Base-by-base conservation (phyloP, 177 flowering plant species). In the Vitis hybrid region DNA sequence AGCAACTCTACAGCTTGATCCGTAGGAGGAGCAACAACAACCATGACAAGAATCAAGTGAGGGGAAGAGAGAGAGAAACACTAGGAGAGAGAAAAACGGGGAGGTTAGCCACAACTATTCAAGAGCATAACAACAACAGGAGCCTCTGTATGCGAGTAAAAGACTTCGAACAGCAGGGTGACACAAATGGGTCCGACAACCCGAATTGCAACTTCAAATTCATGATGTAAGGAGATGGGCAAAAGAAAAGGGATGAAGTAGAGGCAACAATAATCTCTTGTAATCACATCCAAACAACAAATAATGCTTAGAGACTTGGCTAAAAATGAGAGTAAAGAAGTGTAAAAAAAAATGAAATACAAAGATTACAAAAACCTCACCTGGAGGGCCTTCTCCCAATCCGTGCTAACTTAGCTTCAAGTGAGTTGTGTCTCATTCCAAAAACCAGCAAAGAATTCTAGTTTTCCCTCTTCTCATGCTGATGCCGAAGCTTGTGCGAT, bases 111-210 rank as follows among this genome's bases (percentile, higher is more conserved):
- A 72, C 80, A 50, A 95, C 99, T 32, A 75, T 76, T 30, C 76
- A 73, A 59, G 60, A 60, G 60, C 97, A 89, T 1, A 79, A 57
- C 55, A 88, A 56, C 65, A 89, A 61, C 9, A 95, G 74, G 26
- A 93, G 74, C 84, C 89, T 71, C 21, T 93, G 89, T 23, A 69
- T 81, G 56, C 93, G 82, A 3, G 97, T 91, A 54, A 93, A 80
- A 1, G 97, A 82, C 74, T 86, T 91, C 2, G 97, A 84, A 72
- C 97, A 94, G 70, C 97, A 92, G n/a, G 89, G 73, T 1, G 91
- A 90, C 39, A 92, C 75, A 74, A 69, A 84, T 2, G 97, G 97
- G 72, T 94, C 97, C 45, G 82, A 72, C 57, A 91, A 68, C 18
- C 91, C 87, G 59, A 86, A 68, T 30, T 79, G 85, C 2, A 84